Evolutionary conservation across 805 yeast genomes (phyloP).

Genomic region (Metschnikowia colocasiae): DNA sequence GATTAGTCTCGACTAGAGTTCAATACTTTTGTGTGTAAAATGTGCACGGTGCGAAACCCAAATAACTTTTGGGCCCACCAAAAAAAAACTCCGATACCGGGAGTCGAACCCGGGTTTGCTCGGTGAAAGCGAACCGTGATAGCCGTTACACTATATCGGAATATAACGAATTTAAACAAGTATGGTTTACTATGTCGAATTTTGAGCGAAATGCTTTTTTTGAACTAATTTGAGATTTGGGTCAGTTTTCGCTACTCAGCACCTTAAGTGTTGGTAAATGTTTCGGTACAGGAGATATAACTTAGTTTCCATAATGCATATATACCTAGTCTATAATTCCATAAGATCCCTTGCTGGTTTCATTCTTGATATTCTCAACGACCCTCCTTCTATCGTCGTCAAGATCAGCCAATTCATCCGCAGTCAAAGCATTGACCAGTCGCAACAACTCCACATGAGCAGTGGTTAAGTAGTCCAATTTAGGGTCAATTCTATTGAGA

Average conservation of each 20-base stretch:
- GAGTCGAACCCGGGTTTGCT: constrained; percentile 85
- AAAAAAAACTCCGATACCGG: constrained; percentile 64
- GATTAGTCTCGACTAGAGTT: background rate
- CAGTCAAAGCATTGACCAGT: constrained; percentile 26
- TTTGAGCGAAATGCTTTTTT: no score
- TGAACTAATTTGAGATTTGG: no score
- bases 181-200: no score
- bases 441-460: constrained; percentile 35
- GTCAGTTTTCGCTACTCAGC: no score
- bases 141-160: constrained; percentile 82
- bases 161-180: background rate
- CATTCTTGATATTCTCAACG: constrained; percentile 17
- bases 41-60: constrained; percentile 1
- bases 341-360: constrained; percentile 23
- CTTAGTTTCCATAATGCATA: background rate
- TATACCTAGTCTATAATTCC: constrained; percentile 18
- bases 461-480: constrained; percentile 25
- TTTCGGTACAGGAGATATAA: no score
- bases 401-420: constrained; percentile 27
- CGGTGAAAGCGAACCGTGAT: constrained; percentile 84
- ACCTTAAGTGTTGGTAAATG: no score
- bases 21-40: background rate
- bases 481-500: constrained; percentile 31
- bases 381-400: constrained; percentile 22
- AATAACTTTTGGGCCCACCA: background rate